phyloP scores from a whole-genome alignment of 179 eudicot genomes.

The Amaranthus tricolor region DNA sequence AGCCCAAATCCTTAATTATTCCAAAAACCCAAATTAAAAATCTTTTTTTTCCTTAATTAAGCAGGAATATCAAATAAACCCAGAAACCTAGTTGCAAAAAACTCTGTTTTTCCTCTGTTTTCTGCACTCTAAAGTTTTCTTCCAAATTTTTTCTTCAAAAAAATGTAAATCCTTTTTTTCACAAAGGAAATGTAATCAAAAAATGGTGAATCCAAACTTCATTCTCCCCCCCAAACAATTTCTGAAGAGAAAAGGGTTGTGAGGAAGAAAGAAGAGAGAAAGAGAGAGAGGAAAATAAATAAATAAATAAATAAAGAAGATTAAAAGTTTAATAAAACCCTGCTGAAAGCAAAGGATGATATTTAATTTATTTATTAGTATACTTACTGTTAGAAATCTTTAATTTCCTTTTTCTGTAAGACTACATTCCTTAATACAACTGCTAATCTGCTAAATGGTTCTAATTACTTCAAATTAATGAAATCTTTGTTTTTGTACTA shows the following conservation, averaged over 20 bases:
- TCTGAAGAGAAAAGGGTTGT: neutral
- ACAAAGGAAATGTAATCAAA: slow-evolving; percentile 18
- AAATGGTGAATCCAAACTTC: slow-evolving; percentile 22
- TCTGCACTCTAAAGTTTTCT: neutral
- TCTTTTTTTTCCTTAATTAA: neutral
- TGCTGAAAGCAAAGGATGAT: slow-evolving; percentile 11
- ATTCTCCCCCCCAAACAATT: slow-evolving; percentile 16
- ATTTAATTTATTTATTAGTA: slow-evolving; percentile 10
- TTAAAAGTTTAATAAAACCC: slow-evolving; percentile 22
- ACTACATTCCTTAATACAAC: slow-evolving; percentile 14
- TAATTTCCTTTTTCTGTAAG: neutral
- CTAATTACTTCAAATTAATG: neutral
- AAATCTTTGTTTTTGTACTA: neutral
- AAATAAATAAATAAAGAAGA: neutral
- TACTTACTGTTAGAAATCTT: neutral
- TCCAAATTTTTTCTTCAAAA: neutral
- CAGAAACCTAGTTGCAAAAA: slow-evolving; percentile 22
- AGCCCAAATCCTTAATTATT: slow-evolving; percentile 11
- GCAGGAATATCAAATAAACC: slow-evolving; percentile 23
- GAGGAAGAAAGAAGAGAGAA: neutral
- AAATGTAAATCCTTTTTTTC: neutral
- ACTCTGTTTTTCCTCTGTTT: slow-evolving; percentile 17
- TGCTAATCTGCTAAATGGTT: neutral
- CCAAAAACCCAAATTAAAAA: neutral
- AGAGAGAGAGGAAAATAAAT: slow-evolving; percentile 2